Conservation (phyloP, 331 rosid species). For the Pyracantha coccinea region DNA sequence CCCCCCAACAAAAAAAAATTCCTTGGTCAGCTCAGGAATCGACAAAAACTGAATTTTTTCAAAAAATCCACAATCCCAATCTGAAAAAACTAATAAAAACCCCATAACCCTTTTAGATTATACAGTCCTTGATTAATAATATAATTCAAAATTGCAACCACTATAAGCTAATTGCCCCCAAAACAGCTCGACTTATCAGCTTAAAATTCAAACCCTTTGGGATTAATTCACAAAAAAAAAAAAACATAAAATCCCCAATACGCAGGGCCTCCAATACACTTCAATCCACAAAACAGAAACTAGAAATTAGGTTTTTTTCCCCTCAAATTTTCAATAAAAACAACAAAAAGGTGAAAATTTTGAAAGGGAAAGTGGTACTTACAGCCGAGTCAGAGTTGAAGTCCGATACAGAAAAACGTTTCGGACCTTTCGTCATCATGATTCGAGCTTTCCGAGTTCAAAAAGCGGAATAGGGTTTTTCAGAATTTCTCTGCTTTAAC, state of each 20-base stretch:
- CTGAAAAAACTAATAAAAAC: not conserved
- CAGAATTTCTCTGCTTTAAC: not conserved
- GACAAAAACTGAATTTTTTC: not conserved
- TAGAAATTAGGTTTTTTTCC: not conserved
- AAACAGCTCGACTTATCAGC: not conserved
- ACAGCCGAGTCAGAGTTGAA: constrained; percentile 55
- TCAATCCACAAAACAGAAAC: not conserved
- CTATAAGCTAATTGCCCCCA: not conserved
- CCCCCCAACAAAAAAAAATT: no score
- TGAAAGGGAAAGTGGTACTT: constrained; percentile 16
- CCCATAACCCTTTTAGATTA: not conserved
- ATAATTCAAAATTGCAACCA: not conserved
- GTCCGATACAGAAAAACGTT: constrained; percentile 62
- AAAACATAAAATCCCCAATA: not conserved
- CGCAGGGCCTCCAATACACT: not conserved
- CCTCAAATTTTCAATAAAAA: not conserved
- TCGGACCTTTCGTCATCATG: constrained; percentile 62
- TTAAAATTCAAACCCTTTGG: not conserved
- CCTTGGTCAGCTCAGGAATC: not conserved
- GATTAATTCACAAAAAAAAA: not conserved
- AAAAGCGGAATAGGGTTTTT: constrained; percentile 17
- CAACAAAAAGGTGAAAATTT: not conserved
- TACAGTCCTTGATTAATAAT: not conserved
- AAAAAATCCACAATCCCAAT: not conserved
- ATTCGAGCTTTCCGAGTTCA: not conserved